Evolutionary conservation across 2,329 filamentous ascomycete genomes (phyloP).

Genomic region (Aspergillus niger): DNA sequence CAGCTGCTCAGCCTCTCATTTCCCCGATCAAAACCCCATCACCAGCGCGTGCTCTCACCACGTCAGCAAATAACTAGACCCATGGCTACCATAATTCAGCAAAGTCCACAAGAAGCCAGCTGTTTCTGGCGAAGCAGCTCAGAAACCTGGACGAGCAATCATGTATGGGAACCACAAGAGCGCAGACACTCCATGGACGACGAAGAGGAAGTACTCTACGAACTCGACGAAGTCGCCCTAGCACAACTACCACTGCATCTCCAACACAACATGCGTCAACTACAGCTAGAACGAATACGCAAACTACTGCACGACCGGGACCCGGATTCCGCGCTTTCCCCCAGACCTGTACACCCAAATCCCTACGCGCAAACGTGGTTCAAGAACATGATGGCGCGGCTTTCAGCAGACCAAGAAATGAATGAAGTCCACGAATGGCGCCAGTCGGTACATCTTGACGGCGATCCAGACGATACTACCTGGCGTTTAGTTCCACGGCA

Average conservation of each 20-base stretch:
- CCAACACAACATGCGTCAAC: constrained; percentile 29
- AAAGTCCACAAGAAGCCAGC: neutral
- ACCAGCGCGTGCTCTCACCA: neutral
- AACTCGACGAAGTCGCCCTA: constrained; percentile 31
- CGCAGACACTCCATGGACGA: constrained; percentile 18
- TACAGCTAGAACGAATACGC: constrained; percentile 30
- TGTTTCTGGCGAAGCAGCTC: constrained; percentile 1
- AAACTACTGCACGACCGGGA: constrained; percentile 12
- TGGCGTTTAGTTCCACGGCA: constrained; percentile 2
- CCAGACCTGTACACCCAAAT: neutral
- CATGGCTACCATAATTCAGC: neutral
- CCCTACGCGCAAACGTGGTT: constrained; percentile 20
- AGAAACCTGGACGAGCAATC: neutral
- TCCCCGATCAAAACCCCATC: neutral
- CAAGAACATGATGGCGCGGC: constrained; percentile 17
- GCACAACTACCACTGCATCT: constrained; percentile 28
- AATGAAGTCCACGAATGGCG: neutral
- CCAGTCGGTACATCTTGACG: neutral
- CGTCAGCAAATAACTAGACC: neutral
- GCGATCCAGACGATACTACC: neutral
- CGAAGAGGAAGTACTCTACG: constrained; percentile 33
- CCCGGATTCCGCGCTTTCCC: neutral
- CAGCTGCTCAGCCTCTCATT: neutral
- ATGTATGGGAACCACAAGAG: neutral
- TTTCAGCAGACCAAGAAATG: constrained; percentile 9